Base-by-base conservation (phyloP, 1,139 yeast species). In the Lodderomyces margitis region DNA sequence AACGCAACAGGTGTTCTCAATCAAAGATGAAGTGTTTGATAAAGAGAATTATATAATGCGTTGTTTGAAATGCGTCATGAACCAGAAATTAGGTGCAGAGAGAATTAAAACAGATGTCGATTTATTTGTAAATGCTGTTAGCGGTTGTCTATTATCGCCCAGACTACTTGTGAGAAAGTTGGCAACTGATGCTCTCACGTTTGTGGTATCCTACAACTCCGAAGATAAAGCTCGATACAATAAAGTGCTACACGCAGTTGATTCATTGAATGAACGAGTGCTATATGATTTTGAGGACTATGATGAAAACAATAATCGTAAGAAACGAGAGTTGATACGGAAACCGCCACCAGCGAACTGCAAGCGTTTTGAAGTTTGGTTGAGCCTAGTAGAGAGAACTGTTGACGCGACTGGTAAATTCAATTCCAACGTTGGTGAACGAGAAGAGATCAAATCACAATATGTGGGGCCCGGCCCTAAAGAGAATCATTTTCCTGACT, bases 381-480 rank as follows among this genome's bases (percentile, higher is more conserved):
- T 91, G 41, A 70, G 75, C 51, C 69, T 84, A 9, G 84, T 88
- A 3, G 86, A 80, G 44, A 76, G 80, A 44, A 82, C 95, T 0
- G 58, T 92, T 40, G 91, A 85, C 48, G 97, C 97, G 1, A 75
- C 92, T 51, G 98, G 98, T 10, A 84, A 81, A 53, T 70, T 69
- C 46, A 95, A 96, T 12, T 87, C 96, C 0, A 65, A 84, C 52
- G 98, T 92, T 7, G 97, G 97, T 1, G 96, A 97, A 1, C 83
- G 91, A 47, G 95, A 85, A n/a, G 98, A 92, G 51, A 73, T 82
- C 43, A 81, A 81, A 47, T 68, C 78, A 11, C 70, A 71, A 16
- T 62, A 61, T 47, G 73, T 71, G 3, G 42, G 44, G 9, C 24
- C 46, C 10, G 52, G 53, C 24, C 54, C 60, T 19, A 61, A 46